Evolutionary conservation across 768 basidiomycete species (phyloP).

Genomic region (Lactarius trivialis): DNA sequence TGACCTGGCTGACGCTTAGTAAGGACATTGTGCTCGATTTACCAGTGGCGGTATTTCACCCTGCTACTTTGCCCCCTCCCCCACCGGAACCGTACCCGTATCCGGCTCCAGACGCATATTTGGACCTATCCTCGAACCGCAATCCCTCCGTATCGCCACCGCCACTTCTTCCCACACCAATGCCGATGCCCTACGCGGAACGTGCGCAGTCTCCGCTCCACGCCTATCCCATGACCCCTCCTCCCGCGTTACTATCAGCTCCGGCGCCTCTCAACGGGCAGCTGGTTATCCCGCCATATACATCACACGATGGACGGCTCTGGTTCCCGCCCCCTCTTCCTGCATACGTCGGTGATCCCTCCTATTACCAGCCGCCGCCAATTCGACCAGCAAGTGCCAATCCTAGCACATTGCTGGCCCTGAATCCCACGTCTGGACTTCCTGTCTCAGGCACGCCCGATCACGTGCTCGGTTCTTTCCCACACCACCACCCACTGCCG

Average conservation of each 20-base stretch:
- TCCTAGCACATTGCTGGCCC: constrained; percentile 30
- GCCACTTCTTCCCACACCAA: constrained; percentile 6
- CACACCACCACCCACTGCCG: constrained; percentile 9
- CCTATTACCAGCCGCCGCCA: constrained; percentile 33
- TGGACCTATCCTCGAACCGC: not conserved
- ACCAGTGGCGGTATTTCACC: constrained; percentile 60
- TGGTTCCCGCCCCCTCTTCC: constrained; percentile 26
- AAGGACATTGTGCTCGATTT: constrained; percentile 64
- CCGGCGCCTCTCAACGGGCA: constrained; percentile 34
- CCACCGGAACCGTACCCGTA: constrained; percentile 22
- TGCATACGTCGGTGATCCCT: not conserved
- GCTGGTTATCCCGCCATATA: constrained; percentile 23
- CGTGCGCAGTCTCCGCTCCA: constrained; percentile 30
- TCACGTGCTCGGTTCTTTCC: constrained; percentile 31
- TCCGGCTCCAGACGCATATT: constrained; percentile 4
- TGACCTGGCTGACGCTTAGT: constrained; percentile 33
- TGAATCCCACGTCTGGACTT: no score
- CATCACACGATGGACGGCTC: constrained; percentile 30
- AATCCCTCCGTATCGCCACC: constrained; percentile 25
- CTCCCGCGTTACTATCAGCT: constrained; percentile 27
- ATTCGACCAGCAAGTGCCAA: constrained; percentile 48
- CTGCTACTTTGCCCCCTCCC: constrained; percentile 46
- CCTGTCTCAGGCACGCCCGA: constrained; percentile 28
- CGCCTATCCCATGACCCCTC: constrained; percentile 28
- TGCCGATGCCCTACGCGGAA: constrained; percentile 25